phyloP scores from a whole-genome alignment of 805 yeast genomes.

The Pichia californica region DNA sequence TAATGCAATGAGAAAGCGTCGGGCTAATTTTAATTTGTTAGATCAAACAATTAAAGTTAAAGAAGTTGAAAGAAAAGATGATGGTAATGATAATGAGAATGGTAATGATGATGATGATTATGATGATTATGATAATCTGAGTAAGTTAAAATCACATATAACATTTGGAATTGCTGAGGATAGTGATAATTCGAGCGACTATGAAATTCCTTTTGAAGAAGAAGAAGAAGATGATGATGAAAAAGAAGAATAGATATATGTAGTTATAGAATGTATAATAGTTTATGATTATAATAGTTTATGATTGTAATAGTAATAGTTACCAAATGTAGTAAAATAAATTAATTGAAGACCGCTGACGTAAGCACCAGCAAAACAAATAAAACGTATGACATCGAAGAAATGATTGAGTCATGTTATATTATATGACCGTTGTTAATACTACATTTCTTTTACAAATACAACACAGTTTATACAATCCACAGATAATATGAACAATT shows the following conservation, averaged over 20 bases:
- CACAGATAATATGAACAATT: conserved; percentile 6
- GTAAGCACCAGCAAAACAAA: too few relatives aligned
- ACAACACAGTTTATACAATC: too few relatives aligned
- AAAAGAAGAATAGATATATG: not conserved
- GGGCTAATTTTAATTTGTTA: not conserved
- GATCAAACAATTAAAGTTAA: not conserved
- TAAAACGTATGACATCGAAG: too few relatives aligned
- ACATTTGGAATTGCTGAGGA: not conserved
- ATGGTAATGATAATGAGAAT: conserved; percentile 5
- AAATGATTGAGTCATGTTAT: too few relatives aligned
- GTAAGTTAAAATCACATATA: not conserved
- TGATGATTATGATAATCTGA: conserved; percentile 4
- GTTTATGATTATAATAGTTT: too few relatives aligned
- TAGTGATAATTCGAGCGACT: not conserved
- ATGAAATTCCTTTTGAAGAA: conserved; percentile 13
- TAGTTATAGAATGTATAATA: too few relatives aligned
- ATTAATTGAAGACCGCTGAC: too few relatives aligned
- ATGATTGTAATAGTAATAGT: too few relatives aligned
- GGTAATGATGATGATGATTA: not conserved
- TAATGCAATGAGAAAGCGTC: not conserved
- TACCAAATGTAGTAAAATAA: too few relatives aligned
- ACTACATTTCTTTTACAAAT: too few relatives aligned
- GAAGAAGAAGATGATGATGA: conserved; percentile 10
- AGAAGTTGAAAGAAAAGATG: conserved; percentile 6
- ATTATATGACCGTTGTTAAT: too few relatives aligned